Base-by-base conservation (phyloP, 2,329 filamentous ascomycete genomes). In the Calonectria fujianensis region DNA sequence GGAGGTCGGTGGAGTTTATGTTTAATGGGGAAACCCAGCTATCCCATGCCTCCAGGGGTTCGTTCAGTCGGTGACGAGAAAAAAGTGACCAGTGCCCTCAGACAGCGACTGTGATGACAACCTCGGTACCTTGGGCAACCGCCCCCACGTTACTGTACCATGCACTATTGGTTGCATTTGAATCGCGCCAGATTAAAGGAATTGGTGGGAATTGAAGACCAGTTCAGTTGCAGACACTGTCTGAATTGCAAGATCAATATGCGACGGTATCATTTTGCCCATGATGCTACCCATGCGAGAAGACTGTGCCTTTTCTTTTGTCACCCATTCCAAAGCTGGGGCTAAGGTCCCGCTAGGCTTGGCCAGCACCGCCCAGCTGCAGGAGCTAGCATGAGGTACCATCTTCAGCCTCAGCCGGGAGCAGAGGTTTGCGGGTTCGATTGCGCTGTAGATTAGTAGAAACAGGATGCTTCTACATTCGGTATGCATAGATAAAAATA, bases 1-100 rank as follows among this genome's bases (percentile, higher is more conserved):
- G 52, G 63, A 72, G 70, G 63, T 24, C 4, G n/a, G 45, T 48
- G 45, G 45, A 48, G 45, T 48, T 48, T 48, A 48, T 48, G 45
- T 39, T 29, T 24, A 59, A 64, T 54, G 45, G 69, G 37, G 69
- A 57, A 64, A n/a, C 8, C 20, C n/a, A 54, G 37, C 37, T 13
- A 27, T 29, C 16, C 27, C 13, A 31, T 31, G 31, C 10, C 32
- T 27, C 31, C 48, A 72, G 63, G 70, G 69, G 69, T 52, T 27
- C 31, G 69, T 52, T 27, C 24, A 45, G 20, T 18, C 4, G 18
- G 24, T 29, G 63, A 63, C 57, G 27, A 16, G 39, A 63, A 41
- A 41, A 41, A 61, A 24, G 35, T 32, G 52, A 57, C 16, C 31
- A 27, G 29, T 41, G 6, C 64, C 24, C 39, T 27, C 13, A 24